Evolutionary conservation across 352 stramenopile species (phyloP).

Genomic region (Plasmopara halstedii): DNA sequence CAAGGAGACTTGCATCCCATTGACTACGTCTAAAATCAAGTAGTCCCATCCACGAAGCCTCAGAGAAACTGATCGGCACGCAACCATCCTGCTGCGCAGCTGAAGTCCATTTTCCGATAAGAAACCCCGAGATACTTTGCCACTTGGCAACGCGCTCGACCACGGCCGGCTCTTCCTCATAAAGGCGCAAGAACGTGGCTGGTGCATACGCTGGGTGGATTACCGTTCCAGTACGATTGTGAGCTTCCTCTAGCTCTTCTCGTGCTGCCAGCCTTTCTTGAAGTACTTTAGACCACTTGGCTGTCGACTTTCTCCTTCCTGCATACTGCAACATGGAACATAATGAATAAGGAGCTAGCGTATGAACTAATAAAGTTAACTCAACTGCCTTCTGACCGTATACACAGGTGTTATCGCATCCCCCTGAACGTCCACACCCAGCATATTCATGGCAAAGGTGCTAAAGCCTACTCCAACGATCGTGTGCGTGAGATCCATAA

Average conservation of each 20-base stretch:
- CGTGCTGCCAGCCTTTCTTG: conserved; percentile 28
- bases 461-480: conserved; percentile 87
- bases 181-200: conserved; percentile 79
- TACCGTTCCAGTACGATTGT: conserved; percentile 70
- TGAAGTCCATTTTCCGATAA: conserved; percentile 83
- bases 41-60: conserved; percentile 93
- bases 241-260: conserved; percentile 41
- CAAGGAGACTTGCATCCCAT: conserved; percentile 81
- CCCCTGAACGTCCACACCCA: conserved; percentile 76
- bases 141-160: conserved; percentile 66
- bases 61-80: conserved; percentile 87
- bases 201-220: conserved; percentile 88
- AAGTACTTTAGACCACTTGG: conserved; percentile 40
- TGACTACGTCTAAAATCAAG: conserved; percentile 81
- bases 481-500: conserved; percentile 24
- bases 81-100: conserved; percentile 16
- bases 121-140: conserved; percentile 86
- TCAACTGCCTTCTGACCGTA: conserved; percentile 31
- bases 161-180: conserved; percentile 36
- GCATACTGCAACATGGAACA: conserved; percentile 38
- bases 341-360: neutral
- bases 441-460: conserved; percentile 91
- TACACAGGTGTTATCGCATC: conserved; percentile 66
- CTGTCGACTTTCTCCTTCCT: conserved; percentile 39
- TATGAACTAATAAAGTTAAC: neutral